phyloP scores from a whole-genome alignment of 2,329 filamentous ascomycete species.

The Botrytis tulipae region DNA sequence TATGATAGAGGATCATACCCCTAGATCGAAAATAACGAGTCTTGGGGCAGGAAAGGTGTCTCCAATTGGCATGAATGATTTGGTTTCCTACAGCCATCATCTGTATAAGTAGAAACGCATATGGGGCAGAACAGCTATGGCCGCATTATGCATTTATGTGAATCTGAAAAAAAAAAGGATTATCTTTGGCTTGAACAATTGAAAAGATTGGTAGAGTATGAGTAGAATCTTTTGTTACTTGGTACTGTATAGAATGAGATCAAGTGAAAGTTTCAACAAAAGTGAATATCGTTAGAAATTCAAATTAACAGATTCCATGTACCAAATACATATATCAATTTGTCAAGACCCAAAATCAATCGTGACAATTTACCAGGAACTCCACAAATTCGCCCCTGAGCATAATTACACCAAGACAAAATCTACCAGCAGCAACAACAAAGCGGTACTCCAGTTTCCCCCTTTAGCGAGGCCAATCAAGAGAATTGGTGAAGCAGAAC shows the following conservation, averaged over 20 bases:
- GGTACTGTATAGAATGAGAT: neutral
- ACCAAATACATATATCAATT: conserved; percentile 8
- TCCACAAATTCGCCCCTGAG: conserved; percentile 22
- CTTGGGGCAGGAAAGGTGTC: neutral
- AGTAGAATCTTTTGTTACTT: neutral
- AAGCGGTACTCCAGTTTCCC: conserved; percentile 27
- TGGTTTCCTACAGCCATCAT: conserved; percentile 11
- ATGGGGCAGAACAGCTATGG: conserved; percentile 12
- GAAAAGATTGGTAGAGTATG: neutral
- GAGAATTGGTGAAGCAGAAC: conserved; percentile 16
- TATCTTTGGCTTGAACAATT: conserved; percentile 13
- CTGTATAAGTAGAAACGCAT: conserved; percentile 21
- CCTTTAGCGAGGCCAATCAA: conserved; percentile 36
- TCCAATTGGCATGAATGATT: conserved; percentile 4
- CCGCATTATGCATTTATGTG: conserved; percentile 12
- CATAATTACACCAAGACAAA: conserved; percentile 22
- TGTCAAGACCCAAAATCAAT: conserved; percentile 12
- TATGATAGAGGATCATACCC: conserved; percentile 8
- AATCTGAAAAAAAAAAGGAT: conserved; percentile 5
- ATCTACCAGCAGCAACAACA: conserved; percentile 31
- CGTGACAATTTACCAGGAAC: conserved; percentile 5
- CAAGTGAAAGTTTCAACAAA: neutral
- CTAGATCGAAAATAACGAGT: conserved; percentile 8
- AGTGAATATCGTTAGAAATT: neutral
- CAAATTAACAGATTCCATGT: neutral